Conservation (phyloP, 768 basidiomycete genomes). For the Hebeloma cylindrosporum region DNA sequence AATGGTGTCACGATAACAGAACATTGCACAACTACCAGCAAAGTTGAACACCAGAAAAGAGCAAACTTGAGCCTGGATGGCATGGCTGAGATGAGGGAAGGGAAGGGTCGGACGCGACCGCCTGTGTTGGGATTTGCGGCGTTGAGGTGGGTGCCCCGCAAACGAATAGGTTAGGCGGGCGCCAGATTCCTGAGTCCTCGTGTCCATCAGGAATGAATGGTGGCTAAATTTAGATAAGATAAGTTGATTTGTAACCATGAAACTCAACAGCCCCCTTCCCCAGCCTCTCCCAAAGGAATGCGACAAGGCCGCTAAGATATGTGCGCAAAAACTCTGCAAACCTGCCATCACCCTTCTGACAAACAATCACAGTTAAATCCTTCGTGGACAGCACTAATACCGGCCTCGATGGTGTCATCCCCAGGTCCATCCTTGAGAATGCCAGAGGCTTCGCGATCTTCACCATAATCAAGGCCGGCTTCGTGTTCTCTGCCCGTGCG, state of each 20-base stretch:
- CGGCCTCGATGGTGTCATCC: conserved; percentile 76
- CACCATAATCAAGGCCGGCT: conserved; percentile 79
- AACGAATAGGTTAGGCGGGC: no score
- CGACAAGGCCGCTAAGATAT: conserved; percentile 83
- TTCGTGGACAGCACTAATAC: conserved; percentile 82
- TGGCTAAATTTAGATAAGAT: neutral
- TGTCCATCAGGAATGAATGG: no score
- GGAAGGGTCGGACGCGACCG: no score
- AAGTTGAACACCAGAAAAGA: conserved; percentile 6
- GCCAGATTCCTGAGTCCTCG: no score
- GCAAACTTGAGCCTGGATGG: neutral
- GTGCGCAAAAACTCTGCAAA: conserved; percentile 38
- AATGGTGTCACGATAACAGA: conserved; percentile 20
- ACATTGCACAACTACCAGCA: conserved; percentile 12
- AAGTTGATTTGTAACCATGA: conserved; percentile 36
- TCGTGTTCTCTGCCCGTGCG: conserved; percentile 74
- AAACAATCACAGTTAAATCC: conserved; percentile 58
- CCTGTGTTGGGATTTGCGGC: no score
- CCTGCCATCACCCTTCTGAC: conserved; percentile 9
- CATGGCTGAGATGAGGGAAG: neutral
- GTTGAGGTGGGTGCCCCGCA: no score
- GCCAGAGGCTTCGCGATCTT: conserved; percentile 86
- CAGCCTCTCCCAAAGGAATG: conserved; percentile 80
- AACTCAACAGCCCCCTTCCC: conserved; percentile 49
- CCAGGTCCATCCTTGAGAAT: conserved; percentile 47